Evolutionary conservation across 2,329 filamentous ascomycete genomes (phyloP).

Genomic region (Ilyonectria robusta): DNA sequence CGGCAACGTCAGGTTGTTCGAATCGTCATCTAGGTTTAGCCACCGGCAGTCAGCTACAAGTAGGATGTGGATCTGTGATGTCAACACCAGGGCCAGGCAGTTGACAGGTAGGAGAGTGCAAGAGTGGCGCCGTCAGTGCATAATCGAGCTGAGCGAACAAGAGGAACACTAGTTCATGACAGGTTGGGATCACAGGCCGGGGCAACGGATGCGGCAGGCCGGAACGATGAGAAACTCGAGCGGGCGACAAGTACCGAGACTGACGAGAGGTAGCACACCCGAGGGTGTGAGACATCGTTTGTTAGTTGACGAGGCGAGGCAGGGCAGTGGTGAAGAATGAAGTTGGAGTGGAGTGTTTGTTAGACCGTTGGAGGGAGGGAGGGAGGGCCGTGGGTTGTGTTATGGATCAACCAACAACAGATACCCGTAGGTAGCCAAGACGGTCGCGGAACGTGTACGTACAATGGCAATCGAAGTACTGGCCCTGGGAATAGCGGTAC

Average conservation of each 20-base stretch:
- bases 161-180: neutral
- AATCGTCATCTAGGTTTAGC: slow-evolving; percentile 83
- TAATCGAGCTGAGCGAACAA: neutral
- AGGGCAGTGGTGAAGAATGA: neutral
- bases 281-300: neutral
- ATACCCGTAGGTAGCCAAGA: neutral
- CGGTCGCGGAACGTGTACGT: slow-evolving; percentile 52
- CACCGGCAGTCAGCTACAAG: slow-evolving; percentile 24
- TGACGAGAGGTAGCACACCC: neutral
- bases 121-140: neutral
- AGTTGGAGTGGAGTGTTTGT: neutral
- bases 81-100: slow-evolving; percentile 5
- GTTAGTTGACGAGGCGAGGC: neutral
- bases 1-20: slow-evolving; percentile 77
- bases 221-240: neutral
- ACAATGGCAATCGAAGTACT: slow-evolving; percentile 96
- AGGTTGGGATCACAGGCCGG: neutral
- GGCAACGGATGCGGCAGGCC: neutral
- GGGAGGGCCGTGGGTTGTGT: neutral
- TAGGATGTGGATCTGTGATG: neutral
- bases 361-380: neutral
- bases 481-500: slow-evolving; percentile 87
- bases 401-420: neutral
- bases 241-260: neutral
- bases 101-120: neutral